Base-by-base conservation (phyloP, 495 filamentous ascomycete genomes). In the Niebla homalea region DNA sequence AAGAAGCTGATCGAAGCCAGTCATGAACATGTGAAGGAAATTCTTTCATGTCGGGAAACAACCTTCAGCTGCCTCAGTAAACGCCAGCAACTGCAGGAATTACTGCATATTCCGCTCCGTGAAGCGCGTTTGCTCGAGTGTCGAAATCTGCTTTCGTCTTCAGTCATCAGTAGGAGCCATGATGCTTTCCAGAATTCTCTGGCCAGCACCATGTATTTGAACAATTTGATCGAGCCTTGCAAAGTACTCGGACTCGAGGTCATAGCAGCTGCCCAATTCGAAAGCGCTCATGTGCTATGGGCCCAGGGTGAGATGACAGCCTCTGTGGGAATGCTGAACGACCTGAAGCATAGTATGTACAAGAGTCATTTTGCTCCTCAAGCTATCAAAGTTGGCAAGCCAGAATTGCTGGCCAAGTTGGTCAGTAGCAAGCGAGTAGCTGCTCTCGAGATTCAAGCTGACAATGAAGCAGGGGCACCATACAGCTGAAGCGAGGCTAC, bases 301-400 rank as follows among this genome's bases (percentile, higher is more conserved):
- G 88, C 90, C 48, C 85, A 94, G 60, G 90, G 87, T 15, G 90
- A 97, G 62, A 85, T 85, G 73, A 76, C 81, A n/a, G 76, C 89
- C 3, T 94, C 93, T 1, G 94, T 99, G 43, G 72, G 78, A 37
- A 89, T 96, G 74, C 78, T 97, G 23, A 80, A 89, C 56, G 73
- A 79, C 36, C 32, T 48, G n/a, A 48, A 25, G 12, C 45, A 48
- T 10, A 36, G 36, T 35, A 1, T 48, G 70, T 95, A 22, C 76
- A 82, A 26, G 71, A 73, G 43, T 68, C 78, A 19, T 64, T 70
- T n/a, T 70, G 78, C 8, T 58, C 84, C 76, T 46, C 87, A 94
- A 61, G 75, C 77, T 0, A 77, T 92, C 48, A 70, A 73, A 8
- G 77, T 94, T 35, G 87, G 83, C 50, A 78, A 78, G 23, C 79